A percentile compares a stretch with the other conserved stretches of the same genome.
Conservation (phyloP, 345 rosid species). For the Hypericum androsaemum region DNA sequence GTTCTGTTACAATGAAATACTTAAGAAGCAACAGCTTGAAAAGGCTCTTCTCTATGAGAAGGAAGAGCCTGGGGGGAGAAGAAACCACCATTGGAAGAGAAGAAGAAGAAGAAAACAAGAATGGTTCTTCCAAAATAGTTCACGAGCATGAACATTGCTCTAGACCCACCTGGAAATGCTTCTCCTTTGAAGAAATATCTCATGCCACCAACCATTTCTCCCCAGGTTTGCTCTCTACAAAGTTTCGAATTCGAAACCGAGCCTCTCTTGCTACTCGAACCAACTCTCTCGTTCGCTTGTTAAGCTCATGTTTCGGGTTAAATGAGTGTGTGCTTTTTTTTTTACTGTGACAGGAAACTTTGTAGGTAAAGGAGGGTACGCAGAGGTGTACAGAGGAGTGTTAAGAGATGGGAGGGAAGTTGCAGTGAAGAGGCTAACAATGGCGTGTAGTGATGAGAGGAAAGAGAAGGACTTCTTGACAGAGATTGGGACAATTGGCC, state of each 20-base stretch:
- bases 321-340: constrained; percentile 1
- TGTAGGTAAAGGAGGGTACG: constrained; percentile 89
- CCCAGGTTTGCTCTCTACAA: constrained; percentile 47
- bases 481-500: constrained; percentile 93
- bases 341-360: constrained; percentile 39
- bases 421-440: constrained; percentile 79
- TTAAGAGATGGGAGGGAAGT: constrained; percentile 46
- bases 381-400: constrained; percentile 78
- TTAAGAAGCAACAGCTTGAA: constrained; percentile 70
- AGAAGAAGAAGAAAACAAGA: constrained; percentile 17
- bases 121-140: constrained; percentile 19
- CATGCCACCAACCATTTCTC: constrained; percentile 63
- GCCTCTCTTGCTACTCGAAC: too few relatives aligned
- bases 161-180: constrained; percentile 89
- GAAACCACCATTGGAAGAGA: constrained; percentile 6
- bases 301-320: background rate
- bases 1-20: constrained; percentile 48
- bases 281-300: background rate
- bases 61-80: constrained; percentile 43
- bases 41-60: constrained; percentile 64
- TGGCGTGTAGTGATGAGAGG: constrained; percentile 62
- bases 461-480: constrained; percentile 83
- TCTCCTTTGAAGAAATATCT: constrained; percentile 68
- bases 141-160: constrained; percentile 24
- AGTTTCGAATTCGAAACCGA: too few relatives aligned